These are phyloP conservation scores for Raphanus sativus DNA, from an alignment of 345 rosid species.

Conservation along the genomic window DNA sequence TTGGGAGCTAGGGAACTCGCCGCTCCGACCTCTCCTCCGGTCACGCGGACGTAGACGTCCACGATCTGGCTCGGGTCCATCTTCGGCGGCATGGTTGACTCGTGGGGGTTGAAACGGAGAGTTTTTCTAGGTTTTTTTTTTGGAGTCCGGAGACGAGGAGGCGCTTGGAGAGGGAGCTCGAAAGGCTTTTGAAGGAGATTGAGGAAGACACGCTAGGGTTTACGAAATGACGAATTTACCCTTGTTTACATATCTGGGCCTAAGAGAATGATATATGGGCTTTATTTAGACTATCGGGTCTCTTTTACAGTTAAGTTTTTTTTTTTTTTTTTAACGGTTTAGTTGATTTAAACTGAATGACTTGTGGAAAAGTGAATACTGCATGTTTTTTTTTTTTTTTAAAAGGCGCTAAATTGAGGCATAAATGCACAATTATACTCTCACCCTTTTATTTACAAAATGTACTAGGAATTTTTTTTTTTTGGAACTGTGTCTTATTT, in stretches of 20 bases:
- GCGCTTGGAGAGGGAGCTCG: not conserved
- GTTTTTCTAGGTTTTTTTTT: not conserved
- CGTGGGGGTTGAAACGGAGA: not conserved
- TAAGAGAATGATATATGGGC: not conserved
- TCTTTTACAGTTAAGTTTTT: slow-evolving; percentile 1
- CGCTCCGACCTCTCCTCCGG: slow-evolving; percentile 62
- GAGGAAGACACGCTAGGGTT: slow-evolving; percentile 38
- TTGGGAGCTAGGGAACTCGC: slow-evolving; percentile 68
- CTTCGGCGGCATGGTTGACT: slow-evolving; percentile 58
- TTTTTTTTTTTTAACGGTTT: no score
- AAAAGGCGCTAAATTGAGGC: no score
- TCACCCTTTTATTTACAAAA: slow-evolving; percentile 21
- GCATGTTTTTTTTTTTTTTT: no score
- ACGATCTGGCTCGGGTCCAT: slow-evolving; percentile 52
- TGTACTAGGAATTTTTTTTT: not conserved
- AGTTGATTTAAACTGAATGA: not conserved
- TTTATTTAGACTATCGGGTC: not conserved
- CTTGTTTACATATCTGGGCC: slow-evolving; percentile 6
- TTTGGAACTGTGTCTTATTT: not conserved
- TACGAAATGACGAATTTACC: slow-evolving; percentile 18
- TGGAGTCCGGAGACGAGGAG: slow-evolving; percentile 31
- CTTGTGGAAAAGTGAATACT: not conserved
- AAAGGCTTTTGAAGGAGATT: slow-evolving; percentile 25
- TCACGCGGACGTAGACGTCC: slow-evolving; percentile 55
- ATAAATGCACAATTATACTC: no score